A percentile compares a stretch with the other conserved stretches of the same genome.
These are phyloP conservation scores for Phycomyces nitens DNA, from an alignment of 192 early-diverging fungal genomes.

Conservation along the genomic window DNA sequence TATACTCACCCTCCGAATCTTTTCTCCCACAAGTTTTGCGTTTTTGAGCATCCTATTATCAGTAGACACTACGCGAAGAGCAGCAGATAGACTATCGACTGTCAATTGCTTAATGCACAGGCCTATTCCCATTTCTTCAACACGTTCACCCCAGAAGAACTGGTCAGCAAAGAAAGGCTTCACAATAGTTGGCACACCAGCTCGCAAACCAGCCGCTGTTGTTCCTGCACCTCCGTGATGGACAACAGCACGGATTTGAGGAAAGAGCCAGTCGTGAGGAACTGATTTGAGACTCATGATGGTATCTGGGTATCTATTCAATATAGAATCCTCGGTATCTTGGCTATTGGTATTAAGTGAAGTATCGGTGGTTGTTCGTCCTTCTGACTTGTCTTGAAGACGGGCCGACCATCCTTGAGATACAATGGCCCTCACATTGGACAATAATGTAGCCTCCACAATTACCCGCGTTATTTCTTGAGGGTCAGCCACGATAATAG, in stretches of 20 bases:
- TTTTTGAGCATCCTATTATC: conserved; percentile 53
- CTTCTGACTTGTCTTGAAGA: conserved; percentile 31
- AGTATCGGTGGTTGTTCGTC: conserved; percentile 10
- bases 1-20: conserved; percentile 41
- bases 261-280: conserved; percentile 81
- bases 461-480: conserved; percentile 57
- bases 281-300: conserved; percentile 58
- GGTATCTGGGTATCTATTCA: conserved; percentile 41
- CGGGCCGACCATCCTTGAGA: conserved; percentile 73
- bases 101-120: conserved; percentile 54
- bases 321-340: not conserved
- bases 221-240: conserved; percentile 84
- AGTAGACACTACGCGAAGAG: conserved; percentile 48
- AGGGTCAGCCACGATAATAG: conserved; percentile 71
- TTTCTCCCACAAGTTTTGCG: conserved; percentile 45
- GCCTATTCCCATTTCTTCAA: conserved; percentile 64
- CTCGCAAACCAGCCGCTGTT: conserved; percentile 67
- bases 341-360: not conserved
- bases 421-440: conserved; percentile 64
- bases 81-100: conserved; percentile 46
- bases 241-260: conserved; percentile 56
- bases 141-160: conserved; percentile 69
- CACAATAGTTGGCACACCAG: conserved; percentile 67
- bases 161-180: conserved; percentile 71
- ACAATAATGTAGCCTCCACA: conserved; percentile 58